phyloP scores from a whole-genome alignment of 306 rosid species.

The Canavalia gladiata region DNA sequence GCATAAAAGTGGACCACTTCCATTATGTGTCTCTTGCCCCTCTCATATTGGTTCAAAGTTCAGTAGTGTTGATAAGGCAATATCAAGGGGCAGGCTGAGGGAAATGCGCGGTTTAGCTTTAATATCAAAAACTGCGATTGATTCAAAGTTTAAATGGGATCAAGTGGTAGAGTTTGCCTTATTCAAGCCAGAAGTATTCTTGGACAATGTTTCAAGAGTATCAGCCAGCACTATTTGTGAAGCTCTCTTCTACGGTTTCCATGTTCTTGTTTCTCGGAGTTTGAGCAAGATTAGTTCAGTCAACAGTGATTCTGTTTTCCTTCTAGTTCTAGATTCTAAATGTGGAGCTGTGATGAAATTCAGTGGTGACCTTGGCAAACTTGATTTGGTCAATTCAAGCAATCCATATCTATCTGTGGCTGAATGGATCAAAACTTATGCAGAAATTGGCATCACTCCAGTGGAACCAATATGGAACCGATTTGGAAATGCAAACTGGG shows the following conservation, averaged over 20 bases:
- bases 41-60: slow-evolving; percentile 81
- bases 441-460: slow-evolving; percentile 75
- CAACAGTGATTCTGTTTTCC: slow-evolving; percentile 70
- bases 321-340: slow-evolving; percentile 79
- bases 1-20: slow-evolving; percentile 84
- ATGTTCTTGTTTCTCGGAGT: slow-evolving; percentile 80
- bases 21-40: slow-evolving; percentile 81
- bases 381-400: slow-evolving; percentile 68
- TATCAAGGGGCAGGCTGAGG: slow-evolving; percentile 76
- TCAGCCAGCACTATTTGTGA: slow-evolving; percentile 74
- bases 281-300: slow-evolving; percentile 71
- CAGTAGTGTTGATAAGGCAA: slow-evolving; percentile 76
- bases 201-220: slow-evolving; percentile 61
- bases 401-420: slow-evolving; percentile 75
- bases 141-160: slow-evolving; percentile 77
- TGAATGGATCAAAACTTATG: slow-evolving; percentile 78
- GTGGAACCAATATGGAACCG: slow-evolving; percentile 88
- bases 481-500: slow-evolving; percentile 90
- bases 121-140: slow-evolving; percentile 66
- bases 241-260: slow-evolving; percentile 92
- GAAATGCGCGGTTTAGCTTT: slow-evolving; percentile 82
- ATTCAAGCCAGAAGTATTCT: slow-evolving; percentile 71
- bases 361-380: slow-evolving; percentile 84
- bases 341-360: slow-evolving; percentile 80
- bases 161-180: slow-evolving; percentile 78